Evolutionary conservation across 2,329 filamentous ascomycete genomes (phyloP).

Genomic region (Fusarium domesticum): DNA sequence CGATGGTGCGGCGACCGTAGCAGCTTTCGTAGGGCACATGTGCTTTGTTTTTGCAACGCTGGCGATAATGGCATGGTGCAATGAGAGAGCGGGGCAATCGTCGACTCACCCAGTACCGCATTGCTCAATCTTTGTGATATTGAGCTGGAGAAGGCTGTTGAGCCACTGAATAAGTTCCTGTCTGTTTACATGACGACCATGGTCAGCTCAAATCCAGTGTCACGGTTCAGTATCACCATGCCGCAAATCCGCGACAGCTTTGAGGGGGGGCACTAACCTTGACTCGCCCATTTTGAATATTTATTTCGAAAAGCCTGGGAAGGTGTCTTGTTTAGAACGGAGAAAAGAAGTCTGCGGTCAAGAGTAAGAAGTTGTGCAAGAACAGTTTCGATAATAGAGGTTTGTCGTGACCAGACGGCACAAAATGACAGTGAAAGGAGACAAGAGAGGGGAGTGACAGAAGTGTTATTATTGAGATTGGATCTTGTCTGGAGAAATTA

Average conservation of each 20-base stretch:
- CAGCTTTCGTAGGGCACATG: slow-evolving; percentile 14
- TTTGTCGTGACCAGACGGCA: not conserved
- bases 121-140: slow-evolving; percentile 98
- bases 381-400: not conserved
- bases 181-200: slow-evolving; percentile 49
- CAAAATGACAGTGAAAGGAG: slow-evolving; percentile 5
- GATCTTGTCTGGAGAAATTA: slow-evolving; percentile 31
- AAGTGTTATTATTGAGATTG: slow-evolving; percentile 17
- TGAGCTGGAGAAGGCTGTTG: slow-evolving; percentile 96
- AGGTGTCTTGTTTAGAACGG: slow-evolving; percentile 8
- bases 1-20: not conserved
- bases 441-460: slow-evolving; percentile 1
- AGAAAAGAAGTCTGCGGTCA: not conserved
- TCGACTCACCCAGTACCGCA: slow-evolving; percentile 83
- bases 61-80: slow-evolving; percentile 20
- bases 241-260: slow-evolving; percentile 1
- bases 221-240: not conserved
- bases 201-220: slow-evolving; percentile 16
- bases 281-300: slow-evolving; percentile 47
- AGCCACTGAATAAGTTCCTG: slow-evolving; percentile 96
- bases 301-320: slow-evolving; percentile 14
- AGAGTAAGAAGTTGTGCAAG: not conserved
- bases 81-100: slow-evolving; percentile 35
- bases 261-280: slow-evolving; percentile 36
- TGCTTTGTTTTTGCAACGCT: slow-evolving; percentile 11